phyloP scores from a whole-genome alignment of 441 rosid genomes.

The Pelargonium myrrhifolium region DNA sequence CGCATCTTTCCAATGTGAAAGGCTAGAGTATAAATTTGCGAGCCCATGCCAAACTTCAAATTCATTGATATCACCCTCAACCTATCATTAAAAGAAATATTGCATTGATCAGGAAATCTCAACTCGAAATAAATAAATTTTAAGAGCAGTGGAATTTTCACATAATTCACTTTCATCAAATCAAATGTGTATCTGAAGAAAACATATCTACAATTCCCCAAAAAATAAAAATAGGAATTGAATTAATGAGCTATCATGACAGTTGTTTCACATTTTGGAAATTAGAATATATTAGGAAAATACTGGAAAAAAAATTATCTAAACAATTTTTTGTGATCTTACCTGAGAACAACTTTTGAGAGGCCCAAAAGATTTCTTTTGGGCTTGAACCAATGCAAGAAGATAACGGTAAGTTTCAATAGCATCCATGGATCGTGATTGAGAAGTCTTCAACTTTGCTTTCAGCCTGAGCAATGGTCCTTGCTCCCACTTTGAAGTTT shows the following conservation, averaged over 20 bases:
- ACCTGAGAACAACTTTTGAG: conserved; percentile 55
- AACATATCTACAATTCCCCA: too few species aligned
- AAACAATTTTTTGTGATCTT: conserved; percentile 16
- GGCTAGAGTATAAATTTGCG: conserved; percentile 71
- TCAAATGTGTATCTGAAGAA: too few species aligned
- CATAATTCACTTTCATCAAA: too few species aligned
- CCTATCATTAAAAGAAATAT: conserved; percentile 27
- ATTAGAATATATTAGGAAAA: neutral
- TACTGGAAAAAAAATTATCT: neutral
- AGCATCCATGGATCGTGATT: conserved; percentile 60
- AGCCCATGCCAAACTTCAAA: conserved; percentile 95
- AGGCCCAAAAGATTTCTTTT: conserved; percentile 70
- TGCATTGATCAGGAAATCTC: neutral
- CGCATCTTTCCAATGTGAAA: conserved; percentile 82
- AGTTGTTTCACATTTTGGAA: too few species aligned
- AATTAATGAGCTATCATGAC: too few species aligned
- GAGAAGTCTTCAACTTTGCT: conserved; percentile 70
- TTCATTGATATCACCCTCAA: conserved; percentile 54
- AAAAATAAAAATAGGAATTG: too few species aligned
- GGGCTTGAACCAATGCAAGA: conserved; percentile 90
- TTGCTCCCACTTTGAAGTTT: conserved; percentile 89
- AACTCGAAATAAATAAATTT: neutral
- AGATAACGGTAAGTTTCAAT: conserved; percentile 78
- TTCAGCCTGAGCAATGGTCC: conserved; percentile 71
- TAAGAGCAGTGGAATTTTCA: neutral